These are phyloP conservation scores for Lasiosphaeris hirsuta DNA, from an alignment of 495 filamentous ascomycete genomes.

Conservation along the genomic window DNA sequence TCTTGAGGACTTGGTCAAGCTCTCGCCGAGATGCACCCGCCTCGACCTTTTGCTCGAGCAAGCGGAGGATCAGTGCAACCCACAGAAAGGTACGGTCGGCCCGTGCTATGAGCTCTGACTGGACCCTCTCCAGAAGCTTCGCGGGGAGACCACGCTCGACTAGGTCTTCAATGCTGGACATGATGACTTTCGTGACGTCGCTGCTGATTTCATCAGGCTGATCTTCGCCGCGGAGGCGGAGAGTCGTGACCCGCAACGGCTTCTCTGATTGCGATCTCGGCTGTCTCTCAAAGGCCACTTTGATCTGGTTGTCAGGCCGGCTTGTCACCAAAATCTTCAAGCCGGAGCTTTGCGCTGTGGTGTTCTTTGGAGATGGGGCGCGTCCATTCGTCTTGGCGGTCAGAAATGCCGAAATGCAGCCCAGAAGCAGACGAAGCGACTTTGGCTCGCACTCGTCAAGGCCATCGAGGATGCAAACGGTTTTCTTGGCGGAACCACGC, in stretches of 20 bases:
- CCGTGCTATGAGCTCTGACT: neutral
- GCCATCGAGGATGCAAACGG: neutral
- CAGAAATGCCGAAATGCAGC: neutral
- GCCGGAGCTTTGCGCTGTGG: neutral
- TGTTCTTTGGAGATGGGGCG: neutral
- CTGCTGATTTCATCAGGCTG: neutral
- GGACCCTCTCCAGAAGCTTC: neutral
- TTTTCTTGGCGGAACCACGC: neutral
- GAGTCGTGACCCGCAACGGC: too few relatives aligned
- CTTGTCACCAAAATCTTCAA: neutral
- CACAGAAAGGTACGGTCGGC: conserved; percentile 4
- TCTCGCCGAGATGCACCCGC: neutral
- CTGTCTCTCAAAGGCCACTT: neutral
- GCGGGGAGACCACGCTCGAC: neutral
- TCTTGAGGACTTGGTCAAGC: neutral
- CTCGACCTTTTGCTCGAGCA: neutral
- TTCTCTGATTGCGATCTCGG: neutral
- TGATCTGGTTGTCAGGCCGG: conserved; percentile 5
- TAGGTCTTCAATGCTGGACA: neutral
- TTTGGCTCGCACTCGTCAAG: neutral
- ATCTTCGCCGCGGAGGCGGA: conserved; percentile 4
- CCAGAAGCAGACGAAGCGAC: neutral
- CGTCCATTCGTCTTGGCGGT: neutral
- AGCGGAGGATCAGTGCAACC: neutral
- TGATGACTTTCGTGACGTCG: neutral